These are phyloP conservation scores for Aechmea fasciata DNA, from an alignment of 176 grass and related monocot genomes.

Conservation along the genomic window DNA sequence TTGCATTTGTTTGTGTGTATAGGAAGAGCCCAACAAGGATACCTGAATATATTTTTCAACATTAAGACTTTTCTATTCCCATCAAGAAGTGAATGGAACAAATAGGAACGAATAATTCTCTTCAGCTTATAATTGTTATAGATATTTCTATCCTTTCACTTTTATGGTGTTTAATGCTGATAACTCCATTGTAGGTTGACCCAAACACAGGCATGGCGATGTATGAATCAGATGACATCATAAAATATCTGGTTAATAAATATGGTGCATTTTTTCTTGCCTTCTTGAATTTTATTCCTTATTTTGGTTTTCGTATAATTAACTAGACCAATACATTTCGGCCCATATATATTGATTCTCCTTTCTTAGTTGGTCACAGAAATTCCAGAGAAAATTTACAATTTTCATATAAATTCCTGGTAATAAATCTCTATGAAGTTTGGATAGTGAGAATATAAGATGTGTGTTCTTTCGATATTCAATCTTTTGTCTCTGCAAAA, in stretches of 20 bases:
- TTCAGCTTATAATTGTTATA: background rate
- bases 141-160: background rate
- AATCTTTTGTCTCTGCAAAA: background rate
- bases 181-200: conserved; percentile 56
- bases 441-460: background rate
- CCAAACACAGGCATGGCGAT: conserved; percentile 82
- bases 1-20: too few relatives aligned
- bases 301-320: background rate
- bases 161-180: background rate
- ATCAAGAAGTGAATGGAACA: background rate
- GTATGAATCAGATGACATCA: conserved; percentile 98
- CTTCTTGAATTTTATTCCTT: background rate
- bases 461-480: background rate
- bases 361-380: background rate
- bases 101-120: background rate
- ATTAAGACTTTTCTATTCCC: background rate
- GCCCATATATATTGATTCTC: background rate
- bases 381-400: background rate
- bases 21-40: background rate
- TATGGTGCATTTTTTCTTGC: conserved; percentile 49
- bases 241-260: conserved; percentile 75
- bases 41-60: background rate
- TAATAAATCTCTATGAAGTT: background rate
- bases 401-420: background rate
- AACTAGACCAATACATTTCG: background rate